phyloP scores from a whole-genome alignment of 1,284 basidiomycete genomes.

The Naganishia albida region DNA sequence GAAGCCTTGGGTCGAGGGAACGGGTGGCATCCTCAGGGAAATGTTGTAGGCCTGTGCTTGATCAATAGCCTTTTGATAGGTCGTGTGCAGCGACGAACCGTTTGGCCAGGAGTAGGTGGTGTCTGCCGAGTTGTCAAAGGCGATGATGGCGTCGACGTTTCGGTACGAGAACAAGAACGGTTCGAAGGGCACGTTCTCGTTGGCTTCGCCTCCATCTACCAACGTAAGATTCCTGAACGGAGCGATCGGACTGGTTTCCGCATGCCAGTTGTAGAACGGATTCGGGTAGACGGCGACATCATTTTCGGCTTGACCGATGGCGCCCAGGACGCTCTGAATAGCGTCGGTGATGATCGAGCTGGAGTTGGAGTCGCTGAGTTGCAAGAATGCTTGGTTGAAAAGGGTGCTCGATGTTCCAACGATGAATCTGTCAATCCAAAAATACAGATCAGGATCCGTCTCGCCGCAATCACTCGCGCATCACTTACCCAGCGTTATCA shows the following conservation, averaged over 20 bases:
- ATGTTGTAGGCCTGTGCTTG: slow-evolving; percentile 45
- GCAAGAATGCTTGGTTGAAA: slow-evolving; percentile 46
- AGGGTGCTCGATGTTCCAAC: slow-evolving; percentile 55
- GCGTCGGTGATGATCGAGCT: slow-evolving; percentile 47
- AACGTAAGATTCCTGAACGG: slow-evolving; percentile 51
- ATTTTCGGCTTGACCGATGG: slow-evolving; percentile 49
- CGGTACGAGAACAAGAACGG: slow-evolving; percentile 58
- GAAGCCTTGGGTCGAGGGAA: slow-evolving; percentile 57
- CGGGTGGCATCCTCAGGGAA: slow-evolving; percentile 51
- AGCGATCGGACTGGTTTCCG: slow-evolving; percentile 45
- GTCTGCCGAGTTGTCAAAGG: slow-evolving; percentile 60
- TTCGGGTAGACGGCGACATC: slow-evolving; percentile 56
- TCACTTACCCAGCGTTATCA: slow-evolving; percentile 49
- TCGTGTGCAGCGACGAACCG: slow-evolving; percentile 55
- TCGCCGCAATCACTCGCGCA: background rate
- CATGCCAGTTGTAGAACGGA: slow-evolving; percentile 52
- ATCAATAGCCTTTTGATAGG: slow-evolving; percentile 39
- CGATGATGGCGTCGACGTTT: slow-evolving; percentile 58
- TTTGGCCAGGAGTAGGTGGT: slow-evolving; percentile 58
- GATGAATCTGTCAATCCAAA: slow-evolving; percentile 52
- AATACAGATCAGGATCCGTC: too few relatives aligned
- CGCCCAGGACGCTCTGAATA: slow-evolving; percentile 42
- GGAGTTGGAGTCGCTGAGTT: slow-evolving; percentile 45
- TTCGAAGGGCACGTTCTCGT: slow-evolving; percentile 58
- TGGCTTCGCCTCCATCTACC: slow-evolving; percentile 57